Percentiles rank a stretch among this genome's conserved stretches.
phyloP scores from a whole-genome alignment of 2,329 filamentous ascomycete species.

The Teratosphaeria destructans region DNA sequence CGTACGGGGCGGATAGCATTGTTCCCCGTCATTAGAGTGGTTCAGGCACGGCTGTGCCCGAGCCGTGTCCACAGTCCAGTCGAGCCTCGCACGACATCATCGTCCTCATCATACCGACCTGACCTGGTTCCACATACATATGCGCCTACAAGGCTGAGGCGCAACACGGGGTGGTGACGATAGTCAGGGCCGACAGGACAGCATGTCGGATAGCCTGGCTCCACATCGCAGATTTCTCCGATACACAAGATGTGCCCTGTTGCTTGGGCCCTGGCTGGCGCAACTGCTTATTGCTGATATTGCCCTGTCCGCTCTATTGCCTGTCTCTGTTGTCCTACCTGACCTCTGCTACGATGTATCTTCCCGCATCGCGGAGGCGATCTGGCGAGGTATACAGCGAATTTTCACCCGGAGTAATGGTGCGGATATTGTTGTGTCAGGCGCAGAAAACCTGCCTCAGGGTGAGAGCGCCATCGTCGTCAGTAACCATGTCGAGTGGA shows the following conservation, averaged over 20 bases:
- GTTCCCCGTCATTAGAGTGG: neutral
- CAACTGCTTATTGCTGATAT: slow-evolving; percentile 45
- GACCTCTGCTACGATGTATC: slow-evolving; percentile 44
- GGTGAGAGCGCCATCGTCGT: slow-evolving; percentile 52
- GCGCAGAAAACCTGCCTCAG: slow-evolving; percentile 37
- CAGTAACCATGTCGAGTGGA: slow-evolving; percentile 51
- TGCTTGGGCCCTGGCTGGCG: slow-evolving; percentile 41
- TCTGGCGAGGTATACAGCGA: slow-evolving; percentile 48
- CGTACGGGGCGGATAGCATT: neutral
- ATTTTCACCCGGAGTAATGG: slow-evolving; percentile 48
- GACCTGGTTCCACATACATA: neutral
- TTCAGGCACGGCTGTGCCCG: neutral
- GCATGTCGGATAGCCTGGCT: neutral
- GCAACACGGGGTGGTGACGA: neutral
- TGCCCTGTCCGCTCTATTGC: slow-evolving; percentile 27
- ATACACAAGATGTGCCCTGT: slow-evolving; percentile 13
- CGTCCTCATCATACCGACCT: neutral
- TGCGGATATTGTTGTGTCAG: slow-evolving; percentile 44
- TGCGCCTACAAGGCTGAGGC: neutral
- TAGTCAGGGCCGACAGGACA: neutral
- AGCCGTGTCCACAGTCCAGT: neutral
- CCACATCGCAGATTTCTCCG: neutral
- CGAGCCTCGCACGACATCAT: neutral
- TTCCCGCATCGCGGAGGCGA: slow-evolving; percentile 43
- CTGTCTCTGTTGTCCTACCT: slow-evolving; percentile 28